A percentile compares a stretch with the other conserved stretches of the same genome.
Conservation (phyloP, 257 asterid genomes). For the Nicotiana sylvestris region DNA sequence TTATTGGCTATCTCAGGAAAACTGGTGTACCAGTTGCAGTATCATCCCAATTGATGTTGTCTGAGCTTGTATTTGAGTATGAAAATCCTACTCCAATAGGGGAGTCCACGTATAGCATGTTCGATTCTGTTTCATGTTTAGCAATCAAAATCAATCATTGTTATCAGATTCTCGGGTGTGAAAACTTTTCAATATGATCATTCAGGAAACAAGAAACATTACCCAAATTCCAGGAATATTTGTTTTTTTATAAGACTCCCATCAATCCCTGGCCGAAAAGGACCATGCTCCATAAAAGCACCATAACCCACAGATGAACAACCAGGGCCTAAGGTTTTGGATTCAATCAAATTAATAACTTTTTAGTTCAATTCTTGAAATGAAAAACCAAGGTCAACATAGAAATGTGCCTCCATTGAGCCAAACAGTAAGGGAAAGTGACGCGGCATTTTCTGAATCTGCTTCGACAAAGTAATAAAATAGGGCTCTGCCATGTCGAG, state of each 20-base stretch:
- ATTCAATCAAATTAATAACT: background rate
- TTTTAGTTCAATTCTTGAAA: background rate
- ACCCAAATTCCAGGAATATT: conserved; percentile 30
- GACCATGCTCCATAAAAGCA: conserved; percentile 28
- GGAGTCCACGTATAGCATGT: conserved; percentile 28
- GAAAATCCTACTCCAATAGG: conserved; percentile 35
- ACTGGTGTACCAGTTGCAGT: conserved; percentile 12
- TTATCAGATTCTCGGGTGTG: background rate
- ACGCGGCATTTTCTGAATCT: conserved; percentile 12
- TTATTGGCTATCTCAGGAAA: background rate
- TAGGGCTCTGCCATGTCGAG: conserved; percentile 15
- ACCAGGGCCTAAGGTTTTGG: conserved; percentile 15
- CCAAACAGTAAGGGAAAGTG: conserved; percentile 26
- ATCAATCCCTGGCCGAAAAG: conserved; percentile 17
- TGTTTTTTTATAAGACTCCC: conserved; percentile 14
- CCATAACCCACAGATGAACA: conserved; percentile 31
- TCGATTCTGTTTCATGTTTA: conserved; percentile 18
- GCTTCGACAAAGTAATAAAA: conserved; percentile 26
- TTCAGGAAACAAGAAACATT: background rate
- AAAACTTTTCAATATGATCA: background rate
- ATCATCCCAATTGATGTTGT: conserved; percentile 19
- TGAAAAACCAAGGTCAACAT: background rate
- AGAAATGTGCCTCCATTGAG: conserved; percentile 24
- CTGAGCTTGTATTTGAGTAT: conserved; percentile 27
- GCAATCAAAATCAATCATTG: background rate